These are phyloP conservation scores for Stygiomarasmius scandens DNA, from an alignment of 1,284 basidiomycete species.

Conservation along the genomic window DNA sequence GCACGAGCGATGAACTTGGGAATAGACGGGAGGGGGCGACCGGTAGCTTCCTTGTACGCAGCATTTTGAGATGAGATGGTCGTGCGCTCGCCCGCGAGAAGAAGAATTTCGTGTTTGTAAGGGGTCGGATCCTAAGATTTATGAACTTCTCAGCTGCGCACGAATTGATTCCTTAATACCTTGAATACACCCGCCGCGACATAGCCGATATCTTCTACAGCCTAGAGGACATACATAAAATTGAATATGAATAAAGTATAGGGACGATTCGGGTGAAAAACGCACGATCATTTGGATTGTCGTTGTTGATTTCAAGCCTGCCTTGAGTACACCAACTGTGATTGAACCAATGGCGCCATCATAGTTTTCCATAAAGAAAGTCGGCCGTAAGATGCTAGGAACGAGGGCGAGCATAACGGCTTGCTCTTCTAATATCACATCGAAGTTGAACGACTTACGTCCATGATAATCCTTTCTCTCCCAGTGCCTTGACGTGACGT, in stretches of 20 bases:
- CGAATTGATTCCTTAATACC: conserved; percentile 17
- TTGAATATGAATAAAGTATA: background rate
- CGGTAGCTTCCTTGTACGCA: conserved; percentile 34
- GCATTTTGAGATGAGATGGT: conserved; percentile 33
- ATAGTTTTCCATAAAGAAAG: conserved; percentile 43
- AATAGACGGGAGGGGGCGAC: conserved; percentile 32
- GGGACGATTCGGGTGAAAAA: conserved; percentile 1
- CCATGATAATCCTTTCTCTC: conserved; percentile 37
- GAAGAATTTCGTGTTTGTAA: conserved; percentile 30
- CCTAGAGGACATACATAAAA: conserved; percentile 17
- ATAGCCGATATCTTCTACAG: conserved; percentile 40
- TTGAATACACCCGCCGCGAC: conserved; percentile 38
- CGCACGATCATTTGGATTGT: conserved; percentile 40
- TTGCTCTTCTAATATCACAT: background rate
- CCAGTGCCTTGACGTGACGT: conserved; percentile 35
- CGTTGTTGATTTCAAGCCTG: conserved; percentile 34
- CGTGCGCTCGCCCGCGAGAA: conserved; percentile 33
- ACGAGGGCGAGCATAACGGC: background rate
- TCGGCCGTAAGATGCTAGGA: conserved; percentile 35
- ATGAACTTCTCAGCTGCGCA: background rate
- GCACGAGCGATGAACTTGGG: conserved; percentile 28
- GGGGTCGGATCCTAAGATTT: conserved; percentile 26
- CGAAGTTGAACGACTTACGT: conserved; percentile 32
- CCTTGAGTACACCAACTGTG: conserved; percentile 33
- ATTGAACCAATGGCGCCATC: conserved; percentile 39